A percentile compares a stretch with the other conserved stretches of the same genome.
phyloP scores from a whole-genome alignment of 352 stramenopile genomes.

The Phytophthora fragariae region DNA sequence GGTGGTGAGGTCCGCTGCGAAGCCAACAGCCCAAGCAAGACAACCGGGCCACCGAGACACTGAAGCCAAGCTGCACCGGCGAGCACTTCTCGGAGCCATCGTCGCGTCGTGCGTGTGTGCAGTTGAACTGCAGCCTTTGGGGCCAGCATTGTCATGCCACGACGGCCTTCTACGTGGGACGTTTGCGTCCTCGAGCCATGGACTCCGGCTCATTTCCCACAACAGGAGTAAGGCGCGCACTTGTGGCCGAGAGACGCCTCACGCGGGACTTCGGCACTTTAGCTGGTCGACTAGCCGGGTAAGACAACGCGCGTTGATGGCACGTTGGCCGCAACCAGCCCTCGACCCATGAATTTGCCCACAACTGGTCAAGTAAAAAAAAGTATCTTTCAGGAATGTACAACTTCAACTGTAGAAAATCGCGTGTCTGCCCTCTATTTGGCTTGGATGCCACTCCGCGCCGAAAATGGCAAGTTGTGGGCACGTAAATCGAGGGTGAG shows the following conservation, averaged over 20 bases:
- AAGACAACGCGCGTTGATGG: slow-evolving; percentile 12
- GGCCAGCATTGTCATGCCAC: slow-evolving; percentile 24
- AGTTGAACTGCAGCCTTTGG: slow-evolving; percentile 26
- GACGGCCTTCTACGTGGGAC: slow-evolving; percentile 17
- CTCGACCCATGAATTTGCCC: neutral
- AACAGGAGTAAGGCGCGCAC: slow-evolving; percentile 14
- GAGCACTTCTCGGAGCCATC: slow-evolving; percentile 9
- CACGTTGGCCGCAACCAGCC: neutral
- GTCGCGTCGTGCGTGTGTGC: slow-evolving; percentile 18
- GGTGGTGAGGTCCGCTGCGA: neutral
- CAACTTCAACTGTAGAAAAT: slow-evolving; percentile 10
- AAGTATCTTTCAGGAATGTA: slow-evolving; percentile 25
- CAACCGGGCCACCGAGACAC: slow-evolving; percentile 8
- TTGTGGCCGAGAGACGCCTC: slow-evolving; percentile 15
- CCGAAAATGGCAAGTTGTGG: neutral
- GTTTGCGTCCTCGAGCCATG: slow-evolving; percentile 12
- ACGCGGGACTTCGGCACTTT: slow-evolving; percentile 8
- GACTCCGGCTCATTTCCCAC: slow-evolving; percentile 11
- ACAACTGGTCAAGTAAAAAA: slow-evolving; percentile 5
- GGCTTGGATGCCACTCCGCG: neutral
- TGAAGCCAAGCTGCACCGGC: slow-evolving; percentile 22
- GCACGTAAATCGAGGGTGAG: neutral
- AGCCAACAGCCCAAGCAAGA: neutral
- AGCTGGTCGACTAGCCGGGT: slow-evolving; percentile 10
- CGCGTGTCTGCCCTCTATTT: neutral